A percentile compares a stretch with the other conserved stretches of the same genome.
Conservation (phyloP, 768 basidiomycete species). For the Fomitopsis pulvina region DNA sequence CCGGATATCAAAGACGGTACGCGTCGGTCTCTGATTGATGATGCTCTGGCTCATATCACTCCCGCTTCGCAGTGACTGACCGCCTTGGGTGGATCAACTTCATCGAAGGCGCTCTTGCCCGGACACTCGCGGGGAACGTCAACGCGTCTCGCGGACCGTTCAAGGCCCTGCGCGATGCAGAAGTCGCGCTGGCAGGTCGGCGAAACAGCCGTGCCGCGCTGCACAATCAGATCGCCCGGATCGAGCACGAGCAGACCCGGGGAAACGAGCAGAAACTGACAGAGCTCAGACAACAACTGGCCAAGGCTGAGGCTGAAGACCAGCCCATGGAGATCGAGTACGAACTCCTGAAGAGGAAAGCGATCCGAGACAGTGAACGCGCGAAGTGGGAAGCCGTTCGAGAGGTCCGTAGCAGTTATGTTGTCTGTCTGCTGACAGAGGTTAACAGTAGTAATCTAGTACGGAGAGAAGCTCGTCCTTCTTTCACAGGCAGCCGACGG, state of each 20-base stretch:
- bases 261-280: conserved; percentile 60
- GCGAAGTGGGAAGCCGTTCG: conserved; percentile 76
- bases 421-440: neutral
- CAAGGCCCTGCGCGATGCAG: conserved; percentile 70
- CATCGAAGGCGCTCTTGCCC: conserved; percentile 61
- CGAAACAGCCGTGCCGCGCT: conserved; percentile 53
- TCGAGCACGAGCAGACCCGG: conserved; percentile 63
- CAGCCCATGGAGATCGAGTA: conserved; percentile 62
- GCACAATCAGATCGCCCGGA: conserved; percentile 50
- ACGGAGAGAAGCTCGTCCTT: conserved; percentile 72
- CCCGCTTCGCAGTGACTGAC: conserved; percentile 58
- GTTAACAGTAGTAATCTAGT: conserved; percentile 36
- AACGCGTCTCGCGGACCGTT: conserved; percentile 58
- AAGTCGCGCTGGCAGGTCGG: conserved; percentile 51
- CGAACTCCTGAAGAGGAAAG: conserved; percentile 69
- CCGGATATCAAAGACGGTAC: conserved; percentile 74
- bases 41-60: neutral
- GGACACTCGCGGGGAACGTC: conserved; percentile 52
- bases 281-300: conserved; percentile 67
- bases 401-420: conserved; percentile 48
- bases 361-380: conserved; percentile 65
- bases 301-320: conserved; percentile 58
- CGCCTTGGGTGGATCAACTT: conserved; percentile 79
- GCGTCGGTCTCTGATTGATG: conserved; percentile 8
- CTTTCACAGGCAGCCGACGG: conserved; percentile 65